Evolutionary conservation across 306 rosid genomes (phyloP), one percentile per base, ranked within the genome.

Genomic region (Rosa persica): DNA sequence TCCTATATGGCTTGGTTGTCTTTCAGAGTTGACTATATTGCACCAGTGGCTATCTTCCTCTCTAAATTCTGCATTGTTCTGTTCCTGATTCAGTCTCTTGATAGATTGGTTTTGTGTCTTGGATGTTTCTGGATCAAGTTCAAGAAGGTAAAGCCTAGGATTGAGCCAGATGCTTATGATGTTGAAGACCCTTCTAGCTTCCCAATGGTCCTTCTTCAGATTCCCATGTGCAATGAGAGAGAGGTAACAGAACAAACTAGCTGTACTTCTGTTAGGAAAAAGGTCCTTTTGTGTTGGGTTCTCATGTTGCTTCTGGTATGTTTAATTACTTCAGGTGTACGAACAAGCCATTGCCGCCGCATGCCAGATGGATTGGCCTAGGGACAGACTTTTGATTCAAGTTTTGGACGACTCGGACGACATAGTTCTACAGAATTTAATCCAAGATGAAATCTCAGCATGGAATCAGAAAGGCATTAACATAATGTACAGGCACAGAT

Each of bases 141-240:
- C 80, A 92, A 91, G 92, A 92, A 85, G 78, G 48, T 95, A 72
- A 95, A 91, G 77, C 98, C 98, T n/a, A 80, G 73, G 43, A 77
- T 88, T 27, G 89, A 80, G 12, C 83, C 57, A 70, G 89, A 89
- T 57, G 82, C 79, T 13, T 86, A 67, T 84, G 96, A 92, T 82
- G 74, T 85, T 68, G 95, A 95, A 49, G 96, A 92, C 69, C 81
- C 95, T 78, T 81, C 79, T 5, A 78, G 85, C 67, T 92, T 90
- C 75, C 98, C 98, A 1, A 89, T 88, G 97, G 93, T 92, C 38
- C 89, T 95, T 71, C 93, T 95, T 84, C 98, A 94, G 89, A 94
- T 94, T 86, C 98, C 98, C 72, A 94, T 94, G 98, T 94, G 98
- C 86, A 94, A 94, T 87, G 98, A 95, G 78, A 89, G 95, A 95